Conservation (phyloP, 1,284 basidiomycete species). For the Ceratobasidium sp. region DNA sequence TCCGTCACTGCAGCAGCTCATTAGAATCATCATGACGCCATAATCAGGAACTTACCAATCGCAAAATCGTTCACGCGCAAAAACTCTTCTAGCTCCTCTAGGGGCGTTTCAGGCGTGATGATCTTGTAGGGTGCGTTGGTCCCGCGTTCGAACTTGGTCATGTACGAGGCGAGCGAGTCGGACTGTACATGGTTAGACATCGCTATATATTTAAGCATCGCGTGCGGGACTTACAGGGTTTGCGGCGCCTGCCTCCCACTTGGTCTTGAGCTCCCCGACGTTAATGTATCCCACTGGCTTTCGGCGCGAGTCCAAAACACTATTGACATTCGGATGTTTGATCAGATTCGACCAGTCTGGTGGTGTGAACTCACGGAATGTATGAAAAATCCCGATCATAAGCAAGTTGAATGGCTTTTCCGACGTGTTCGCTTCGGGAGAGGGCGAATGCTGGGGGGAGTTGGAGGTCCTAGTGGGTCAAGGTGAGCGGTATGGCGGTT, state of each 20-base stretch:
- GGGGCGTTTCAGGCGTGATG: constrained; percentile 78
- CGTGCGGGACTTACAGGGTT: constrained; percentile 62
- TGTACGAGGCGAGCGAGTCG: constrained; percentile 69
- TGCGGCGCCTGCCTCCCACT: constrained; percentile 76
- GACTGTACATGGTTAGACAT: constrained; percentile 51
- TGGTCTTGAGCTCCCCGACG: constrained; percentile 71
- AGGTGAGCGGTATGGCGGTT: background rate
- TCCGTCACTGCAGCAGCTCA: constrained; percentile 70
- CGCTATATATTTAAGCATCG: background rate
- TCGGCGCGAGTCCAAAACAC: constrained; percentile 74
- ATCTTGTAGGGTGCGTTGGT: constrained; percentile 69
- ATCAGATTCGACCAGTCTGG: background rate
- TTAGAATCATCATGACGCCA: background rate
- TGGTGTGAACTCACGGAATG: constrained; percentile 67
- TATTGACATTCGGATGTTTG: constrained; percentile 48
- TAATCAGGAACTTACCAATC: constrained; percentile 59
- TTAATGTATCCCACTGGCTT: constrained; percentile 84
- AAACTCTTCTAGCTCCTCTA: constrained; percentile 79
- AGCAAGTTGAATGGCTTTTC: constrained; percentile 78
- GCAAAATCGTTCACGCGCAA: constrained; percentile 75
- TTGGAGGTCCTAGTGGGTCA: constrained; percentile 73
- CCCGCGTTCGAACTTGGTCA: constrained; percentile 77
- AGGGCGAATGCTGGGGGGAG: constrained; percentile 88
- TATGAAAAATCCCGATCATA: constrained; percentile 92
- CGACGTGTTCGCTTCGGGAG: constrained; percentile 70